A percentile compares a stretch with the other conserved stretches of the same genome.
Conservation (phyloP, 768 basidiomycete genomes). For the Lactarius sp. region DNA sequence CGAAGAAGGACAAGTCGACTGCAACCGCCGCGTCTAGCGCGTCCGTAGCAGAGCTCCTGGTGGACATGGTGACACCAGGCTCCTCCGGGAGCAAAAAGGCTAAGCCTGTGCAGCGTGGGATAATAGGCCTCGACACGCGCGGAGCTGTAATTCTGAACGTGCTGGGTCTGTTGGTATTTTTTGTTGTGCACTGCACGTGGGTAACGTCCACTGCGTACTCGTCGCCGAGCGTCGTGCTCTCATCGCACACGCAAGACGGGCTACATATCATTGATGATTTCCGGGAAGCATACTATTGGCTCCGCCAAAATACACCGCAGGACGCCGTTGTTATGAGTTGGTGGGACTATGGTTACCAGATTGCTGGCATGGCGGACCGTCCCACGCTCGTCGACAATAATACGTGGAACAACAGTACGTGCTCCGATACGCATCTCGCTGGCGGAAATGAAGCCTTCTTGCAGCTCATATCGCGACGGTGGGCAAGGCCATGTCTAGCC, state of each 20-base stretch:
- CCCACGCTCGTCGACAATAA: constrained; percentile 98
- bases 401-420: constrained; percentile 98
- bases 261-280: constrained; percentile 98
- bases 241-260: constrained; percentile 75
- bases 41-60: constrained; percentile 24
- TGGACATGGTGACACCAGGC: constrained; percentile 17
- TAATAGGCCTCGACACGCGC: constrained; percentile 85
- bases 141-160: constrained; percentile 69
- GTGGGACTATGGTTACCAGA: constrained; percentile 99
- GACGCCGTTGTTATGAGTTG: constrained; percentile 96
- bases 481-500: constrained; percentile 94
- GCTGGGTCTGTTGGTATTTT: constrained; percentile 74
- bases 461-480: constrained; percentile 96
- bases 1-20: constrained; percentile 49
- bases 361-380: constrained; percentile 97
- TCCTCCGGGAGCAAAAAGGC: constrained; percentile 32
- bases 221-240: constrained; percentile 93
- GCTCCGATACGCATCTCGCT: not conserved
- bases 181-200: constrained; percentile 96
- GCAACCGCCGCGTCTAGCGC: constrained; percentile 30
- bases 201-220: constrained; percentile 94
- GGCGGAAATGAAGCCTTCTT: not conserved
- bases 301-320: constrained; percentile 90
- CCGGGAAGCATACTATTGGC: constrained; percentile 98
- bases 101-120: constrained; percentile 44